Evolutionary conservation across 805 yeast genomes (phyloP).

Genomic region (Cyberlindnera mycetangii): DNA sequence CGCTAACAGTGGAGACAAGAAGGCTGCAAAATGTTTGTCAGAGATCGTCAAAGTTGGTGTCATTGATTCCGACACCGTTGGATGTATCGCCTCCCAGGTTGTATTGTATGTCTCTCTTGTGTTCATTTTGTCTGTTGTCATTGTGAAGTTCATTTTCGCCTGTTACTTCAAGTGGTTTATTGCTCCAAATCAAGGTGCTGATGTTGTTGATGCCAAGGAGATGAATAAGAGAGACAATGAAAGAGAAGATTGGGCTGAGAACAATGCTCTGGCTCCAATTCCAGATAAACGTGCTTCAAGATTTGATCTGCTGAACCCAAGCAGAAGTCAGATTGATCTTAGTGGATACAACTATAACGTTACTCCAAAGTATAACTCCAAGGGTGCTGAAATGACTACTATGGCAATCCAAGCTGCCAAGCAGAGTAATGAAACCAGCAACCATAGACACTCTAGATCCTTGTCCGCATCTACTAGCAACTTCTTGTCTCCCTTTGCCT

Average conservation of each 20-base stretch:
- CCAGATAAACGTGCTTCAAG: constrained; percentile 33
- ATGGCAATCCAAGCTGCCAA: constrained; percentile 63
- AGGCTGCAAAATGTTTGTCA: constrained; percentile 74
- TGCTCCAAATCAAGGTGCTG: constrained; percentile 79
- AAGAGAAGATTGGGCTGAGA: constrained; percentile 85
- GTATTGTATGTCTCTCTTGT: constrained; percentile 79
- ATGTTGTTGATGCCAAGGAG: constrained; percentile 51
- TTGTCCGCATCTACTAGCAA: constrained; percentile 12
- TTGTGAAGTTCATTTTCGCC: constrained; percentile 77
- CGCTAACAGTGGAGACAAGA: constrained; percentile 60
- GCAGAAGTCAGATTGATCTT: constrained; percentile 29
- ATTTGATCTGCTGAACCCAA: constrained; percentile 35
- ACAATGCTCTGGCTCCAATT: constrained; percentile 49
- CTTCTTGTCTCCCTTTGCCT: constrained; percentile 21
- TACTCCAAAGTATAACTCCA: constrained; percentile 16
- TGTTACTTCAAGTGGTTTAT: constrained; percentile 86
- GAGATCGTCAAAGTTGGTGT: constrained; percentile 89
- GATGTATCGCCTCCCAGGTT: constrained; percentile 87
- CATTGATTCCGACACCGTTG: constrained; percentile 84
- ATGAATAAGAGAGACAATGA: constrained; percentile 62
- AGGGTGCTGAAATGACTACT: constrained; percentile 40
- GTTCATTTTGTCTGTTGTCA: constrained; percentile 78
- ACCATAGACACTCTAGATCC: constrained; percentile 11
- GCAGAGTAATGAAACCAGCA: constrained; percentile 13
- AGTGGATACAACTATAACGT: constrained; percentile 17